Base-by-base conservation (phyloP, 257 asterid genomes). In the Solanum ossicruentum region DNA sequence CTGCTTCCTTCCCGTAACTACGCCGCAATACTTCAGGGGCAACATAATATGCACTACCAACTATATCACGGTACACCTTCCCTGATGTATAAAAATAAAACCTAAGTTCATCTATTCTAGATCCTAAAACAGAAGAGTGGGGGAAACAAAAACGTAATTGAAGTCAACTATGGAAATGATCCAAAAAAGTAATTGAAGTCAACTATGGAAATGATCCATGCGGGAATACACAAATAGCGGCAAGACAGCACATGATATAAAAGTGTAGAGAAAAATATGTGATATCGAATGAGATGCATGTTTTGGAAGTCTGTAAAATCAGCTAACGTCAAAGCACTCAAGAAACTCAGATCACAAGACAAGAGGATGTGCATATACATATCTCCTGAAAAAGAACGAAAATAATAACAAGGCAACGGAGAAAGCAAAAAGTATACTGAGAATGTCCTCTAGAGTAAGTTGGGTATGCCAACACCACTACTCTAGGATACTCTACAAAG, bases 21-120 rank as follows among this genome's bases (percentile, higher is more conserved):
- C 85, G 87, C 5, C 85, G 69, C 82, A 85, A 16, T 3, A 85
- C 87, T 70, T 85, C 87, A n/a, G 87, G 87, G 51, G 87, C 87
- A 36, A 85, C 87, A 80, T 85, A 85, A 72, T 85, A 85, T 32
- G 87, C 87, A 85, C 87, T 85, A 32, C 87, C 87, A 80, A 85
- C 85, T 66, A 85, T 85, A 69, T 85, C 87, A n/a, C 87, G 87
- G 56, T 66, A 85, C 78, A 85, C 84, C 80, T 85, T 85, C 52
- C 85, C 87, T 83, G 81, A 41, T 18, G 36, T 83, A 69, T 8
- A 69, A 80, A 57, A 67, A 58, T 41, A 17, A 43, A 77, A 72
- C 17, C 26, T 55, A 32, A 73, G 71, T 3, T 73, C 56, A 47
- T 56, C 13, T 66, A 51, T 21, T 83, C 6, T 17, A 69, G 82